phyloP scores from a whole-genome alignment of 768 basidiomycete genomes.

The Termitomyces titanicus region DNA sequence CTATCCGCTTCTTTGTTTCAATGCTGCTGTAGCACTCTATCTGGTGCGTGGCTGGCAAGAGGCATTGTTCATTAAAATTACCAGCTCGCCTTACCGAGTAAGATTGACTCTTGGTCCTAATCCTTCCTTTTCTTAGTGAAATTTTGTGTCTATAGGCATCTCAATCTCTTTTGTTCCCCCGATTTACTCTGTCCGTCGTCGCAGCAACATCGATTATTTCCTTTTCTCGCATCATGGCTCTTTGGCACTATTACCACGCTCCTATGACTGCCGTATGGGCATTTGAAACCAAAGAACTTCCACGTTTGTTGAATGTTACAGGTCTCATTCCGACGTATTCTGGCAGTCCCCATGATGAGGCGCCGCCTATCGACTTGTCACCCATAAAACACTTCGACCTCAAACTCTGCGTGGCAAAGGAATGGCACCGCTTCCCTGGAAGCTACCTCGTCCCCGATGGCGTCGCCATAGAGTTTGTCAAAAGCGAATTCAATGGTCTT shows the following conservation, averaged over 20 bases:
- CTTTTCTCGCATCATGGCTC: conserved; percentile 73
- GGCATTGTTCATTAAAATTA: conserved; percentile 64
- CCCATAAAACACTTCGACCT: conserved; percentile 69
- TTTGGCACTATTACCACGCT: conserved; percentile 88
- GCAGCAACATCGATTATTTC: conserved; percentile 68
- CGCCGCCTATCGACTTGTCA: conserved; percentile 58
- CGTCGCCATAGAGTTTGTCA: conserved; percentile 82
- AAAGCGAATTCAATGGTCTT: conserved; percentile 88
- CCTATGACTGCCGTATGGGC: conserved; percentile 69
- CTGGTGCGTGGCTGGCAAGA: conserved; percentile 88
- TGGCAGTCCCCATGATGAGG: conserved; percentile 36
- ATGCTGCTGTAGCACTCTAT: conserved; percentile 87
- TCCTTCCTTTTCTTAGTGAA: background rate
- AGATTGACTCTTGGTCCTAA: conserved; percentile 22
- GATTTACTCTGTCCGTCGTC: conserved; percentile 69
- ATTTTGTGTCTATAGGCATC: conserved; percentile 57
- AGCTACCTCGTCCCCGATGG: conserved; percentile 85
- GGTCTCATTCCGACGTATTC: conserved; percentile 53
- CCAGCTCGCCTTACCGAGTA: conserved; percentile 84
- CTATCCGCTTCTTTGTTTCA: conserved; percentile 90
- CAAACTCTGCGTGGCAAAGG: conserved; percentile 84
- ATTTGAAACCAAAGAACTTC: conserved; percentile 78
- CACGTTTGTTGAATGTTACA: conserved; percentile 72
- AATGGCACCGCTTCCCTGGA: conserved; percentile 95
- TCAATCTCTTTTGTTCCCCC: conserved; percentile 68